Conservation (phyloP, 2,329 filamentous ascomycete species). For the Acrodontium crateriforme region DNA sequence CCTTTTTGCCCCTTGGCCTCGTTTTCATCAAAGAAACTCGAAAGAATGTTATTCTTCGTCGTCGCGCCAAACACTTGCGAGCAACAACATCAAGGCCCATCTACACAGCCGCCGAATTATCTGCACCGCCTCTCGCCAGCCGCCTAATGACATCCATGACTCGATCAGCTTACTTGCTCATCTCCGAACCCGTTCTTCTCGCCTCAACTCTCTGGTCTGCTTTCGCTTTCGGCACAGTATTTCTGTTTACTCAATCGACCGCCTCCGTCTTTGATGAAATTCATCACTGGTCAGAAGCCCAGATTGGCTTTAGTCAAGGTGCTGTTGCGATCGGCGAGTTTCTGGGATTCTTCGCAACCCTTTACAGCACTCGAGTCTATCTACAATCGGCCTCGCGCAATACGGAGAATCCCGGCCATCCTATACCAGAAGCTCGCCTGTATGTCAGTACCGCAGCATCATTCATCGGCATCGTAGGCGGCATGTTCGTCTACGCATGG, state of each 20-base stretch:
- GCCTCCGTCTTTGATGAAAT: conserved; percentile 28
- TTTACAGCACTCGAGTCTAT: conserved; percentile 25
- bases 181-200: conserved; percentile 37
- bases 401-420: conserved; percentile 20
- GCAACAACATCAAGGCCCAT: conserved; percentile 13
- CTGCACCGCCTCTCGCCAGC: conserved; percentile 17
- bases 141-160: conserved; percentile 21
- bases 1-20: conserved; percentile 26
- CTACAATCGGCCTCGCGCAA: conserved; percentile 27
- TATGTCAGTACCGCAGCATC: conserved; percentile 31
- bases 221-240: conserved; percentile 34
- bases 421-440: conserved; percentile 33
- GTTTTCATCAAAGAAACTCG: conserved; percentile 34
- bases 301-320: conserved; percentile 31
- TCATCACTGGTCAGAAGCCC: conserved; percentile 28
- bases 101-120: conserved; percentile 23
- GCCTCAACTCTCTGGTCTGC: conserved; percentile 36
- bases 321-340: conserved; percentile 34
- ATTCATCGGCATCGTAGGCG: conserved; percentile 33
- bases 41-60: conserved; percentile 31
- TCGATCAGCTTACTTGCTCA: conserved; percentile 28
- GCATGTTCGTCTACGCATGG: conserved; percentile 40
- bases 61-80: conserved; percentile 23
- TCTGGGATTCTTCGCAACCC: conserved; percentile 25
- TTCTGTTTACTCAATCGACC: conserved; percentile 37